Evolutionary conservation across 495 filamentous ascomycete genomes (phyloP), one percentile per base, ranked within the genome.

Genomic region (Hypoxylon subgilvum): DNA sequence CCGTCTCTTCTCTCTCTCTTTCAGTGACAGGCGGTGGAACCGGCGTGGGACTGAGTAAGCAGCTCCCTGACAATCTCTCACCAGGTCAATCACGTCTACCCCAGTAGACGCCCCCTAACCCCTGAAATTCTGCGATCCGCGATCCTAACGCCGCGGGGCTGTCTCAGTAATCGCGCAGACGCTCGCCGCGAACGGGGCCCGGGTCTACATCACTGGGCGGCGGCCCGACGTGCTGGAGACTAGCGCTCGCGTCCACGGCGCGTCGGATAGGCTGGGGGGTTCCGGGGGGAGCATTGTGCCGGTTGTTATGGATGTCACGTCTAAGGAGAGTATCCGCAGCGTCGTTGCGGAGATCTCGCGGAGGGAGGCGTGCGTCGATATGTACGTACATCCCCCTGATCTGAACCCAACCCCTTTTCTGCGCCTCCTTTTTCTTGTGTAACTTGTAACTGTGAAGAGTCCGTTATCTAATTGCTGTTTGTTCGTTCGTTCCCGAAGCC

Each of bases 191-290:
- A 92, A 92, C 69, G 89, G 90, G 31, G 89, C 90, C 13, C 90
- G 84, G 31, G 89, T 92, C 23, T 92, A 92, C 72, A 91, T 94
- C 54, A 88, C 87, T 6, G 91, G 88, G 3, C 86, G 89, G 35
- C 87, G 87, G 65, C 77, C 50, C 42, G 78, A 84, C 8, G 71
- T 81, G 1, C 77, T 86, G 0, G 70, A 83, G 39, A 73, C 72
- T 13, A 77, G 78, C 12, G 73, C 82, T 0, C 69, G 68, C 9
- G 62, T 63, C 9, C 74, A 79, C 57, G 71, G 72, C 43, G 63
- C 65, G 21, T 52, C 64, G 25, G 70, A 71, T 46, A 70, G 60
- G 30, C 61, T 71, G 7, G 69, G 71, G 2, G 30, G 32, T 5
- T 32, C 31, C 1, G 67, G 63, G 1, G 73, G 75, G 23, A 67